Evolutionary conservation across 495 filamentous ascomycete species (phyloP).

Genomic region (Tuber melanosporum): DNA sequence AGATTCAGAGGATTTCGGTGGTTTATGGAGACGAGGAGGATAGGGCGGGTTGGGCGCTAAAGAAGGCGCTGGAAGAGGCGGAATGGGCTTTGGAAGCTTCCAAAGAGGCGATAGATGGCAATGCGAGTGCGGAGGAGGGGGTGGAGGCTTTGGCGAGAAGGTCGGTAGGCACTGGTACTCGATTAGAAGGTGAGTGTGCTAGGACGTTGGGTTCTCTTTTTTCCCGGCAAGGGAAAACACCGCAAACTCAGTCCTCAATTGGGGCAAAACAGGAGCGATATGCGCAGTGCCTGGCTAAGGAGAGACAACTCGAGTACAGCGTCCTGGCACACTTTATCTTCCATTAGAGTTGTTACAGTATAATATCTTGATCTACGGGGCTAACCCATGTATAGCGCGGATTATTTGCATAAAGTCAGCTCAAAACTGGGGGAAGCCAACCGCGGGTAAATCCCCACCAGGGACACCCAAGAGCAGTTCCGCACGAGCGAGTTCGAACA

Average conservation of each 20-base stretch:
- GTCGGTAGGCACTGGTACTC: not conserved
- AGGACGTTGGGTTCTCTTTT: not conserved
- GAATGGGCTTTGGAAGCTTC: not conserved
- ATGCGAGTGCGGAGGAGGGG: not conserved
- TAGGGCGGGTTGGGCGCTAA: not conserved
- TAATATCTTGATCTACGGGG: not conserved
- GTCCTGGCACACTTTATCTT: not conserved
- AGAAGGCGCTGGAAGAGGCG: not conserved
- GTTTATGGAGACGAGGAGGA: not conserved
- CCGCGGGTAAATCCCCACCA: not conserved
- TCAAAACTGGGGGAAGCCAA: not conserved
- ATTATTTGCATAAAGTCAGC: not conserved
- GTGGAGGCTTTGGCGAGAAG: not conserved
- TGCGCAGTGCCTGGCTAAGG: not conserved
- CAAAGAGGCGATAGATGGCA: not conserved
- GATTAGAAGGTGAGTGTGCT: not conserved
- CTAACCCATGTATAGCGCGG: not conserved
- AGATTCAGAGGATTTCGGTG: not conserved
- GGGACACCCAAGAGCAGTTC: not conserved
- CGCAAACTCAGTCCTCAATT: not conserved
- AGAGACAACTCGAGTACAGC: not conserved
- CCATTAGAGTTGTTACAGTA: not conserved
- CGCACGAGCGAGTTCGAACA: not conserved
- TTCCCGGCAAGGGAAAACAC: not conserved
- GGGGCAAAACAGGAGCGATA: not conserved